phyloP scores from a whole-genome alignment of 2,329 filamentous ascomycete species.

The Huntiella decipiens region DNA sequence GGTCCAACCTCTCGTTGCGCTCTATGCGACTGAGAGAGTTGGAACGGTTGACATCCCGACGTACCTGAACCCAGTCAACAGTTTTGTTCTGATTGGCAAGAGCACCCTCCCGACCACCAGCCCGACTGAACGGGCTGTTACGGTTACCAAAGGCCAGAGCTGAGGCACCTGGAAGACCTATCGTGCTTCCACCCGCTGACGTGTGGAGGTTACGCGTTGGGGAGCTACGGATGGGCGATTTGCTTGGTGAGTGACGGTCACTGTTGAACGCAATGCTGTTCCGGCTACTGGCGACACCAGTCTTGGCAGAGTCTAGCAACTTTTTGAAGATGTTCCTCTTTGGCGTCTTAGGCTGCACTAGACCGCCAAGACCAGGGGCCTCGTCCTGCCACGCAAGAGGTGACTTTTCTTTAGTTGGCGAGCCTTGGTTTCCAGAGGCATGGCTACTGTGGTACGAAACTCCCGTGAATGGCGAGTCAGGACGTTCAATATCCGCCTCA shows the following conservation, averaged over 20 bases:
- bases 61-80: conserved; percentile 92
- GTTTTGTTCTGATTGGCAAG: conserved; percentile 26
- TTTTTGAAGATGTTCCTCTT: conserved; percentile 90
- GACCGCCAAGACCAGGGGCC: conserved; percentile 54
- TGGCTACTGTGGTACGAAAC: conserved; percentile 88
- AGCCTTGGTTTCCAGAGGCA: conserved; percentile 32
- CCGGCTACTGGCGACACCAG: conserved; percentile 72
- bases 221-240: conserved; percentile 18
- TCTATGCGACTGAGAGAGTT: conserved; percentile 87
- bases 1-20: conserved; percentile 62
- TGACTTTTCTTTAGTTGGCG: conserved; percentile 24
- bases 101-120: conserved; percentile 52
- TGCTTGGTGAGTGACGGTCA: conserved; percentile 6
- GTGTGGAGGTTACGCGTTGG: conserved; percentile 14
- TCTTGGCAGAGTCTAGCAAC: conserved; percentile 85
- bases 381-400: conserved; percentile 49
- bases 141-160: conserved; percentile 16
- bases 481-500: conserved; percentile 34
- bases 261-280: conserved; percentile 54
- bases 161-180: conserved; percentile 15
- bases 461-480: conserved; percentile 50
- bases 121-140: conserved; percentile 21
- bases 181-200: conserved; percentile 25
- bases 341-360: conserved; percentile 56
- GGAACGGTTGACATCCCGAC: conserved; percentile 84